Conservation (phyloP, 352 stramenopile genomes). For the Nothophytophthora sp. region DNA sequence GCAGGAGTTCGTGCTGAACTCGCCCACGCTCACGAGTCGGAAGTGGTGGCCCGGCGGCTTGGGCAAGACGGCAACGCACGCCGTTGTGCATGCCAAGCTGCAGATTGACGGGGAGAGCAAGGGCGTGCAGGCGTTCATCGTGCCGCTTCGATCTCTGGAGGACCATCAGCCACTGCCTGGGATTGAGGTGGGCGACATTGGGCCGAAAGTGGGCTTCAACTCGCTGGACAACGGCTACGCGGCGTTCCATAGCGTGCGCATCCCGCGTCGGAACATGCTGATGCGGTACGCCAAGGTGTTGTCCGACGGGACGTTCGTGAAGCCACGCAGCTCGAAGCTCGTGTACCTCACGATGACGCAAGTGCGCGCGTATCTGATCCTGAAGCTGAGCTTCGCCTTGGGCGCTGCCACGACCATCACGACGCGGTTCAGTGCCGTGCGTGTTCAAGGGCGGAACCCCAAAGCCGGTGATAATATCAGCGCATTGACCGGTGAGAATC, state of each 20-base stretch:
- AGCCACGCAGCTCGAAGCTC: conserved; percentile 67
- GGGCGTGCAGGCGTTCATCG: conserved; percentile 29
- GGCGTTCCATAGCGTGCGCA: conserved; percentile 26
- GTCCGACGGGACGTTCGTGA: conserved; percentile 54
- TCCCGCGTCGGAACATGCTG: conserved; percentile 27
- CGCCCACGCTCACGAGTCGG: conserved; percentile 91
- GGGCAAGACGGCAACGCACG: conserved; percentile 35
- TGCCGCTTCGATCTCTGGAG: conserved; percentile 25
- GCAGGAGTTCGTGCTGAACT: conserved; percentile 95
- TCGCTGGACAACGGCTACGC: conserved; percentile 30
- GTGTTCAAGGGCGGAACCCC: conserved; percentile 39
- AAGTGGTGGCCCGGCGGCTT: conserved; percentile 94
- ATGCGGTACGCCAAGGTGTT: conserved; percentile 43
- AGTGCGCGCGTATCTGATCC: conserved; percentile 35
- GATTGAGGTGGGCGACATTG: conserved; percentile 33
- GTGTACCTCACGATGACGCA: conserved; percentile 65
- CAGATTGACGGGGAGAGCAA: conserved; percentile 25
- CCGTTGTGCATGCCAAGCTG: conserved; percentile 27
- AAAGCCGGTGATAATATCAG: conserved; percentile 30
- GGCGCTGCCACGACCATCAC: conserved; percentile 39
- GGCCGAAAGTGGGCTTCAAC: conserved; percentile 31
- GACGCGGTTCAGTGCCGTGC: conserved; percentile 53
- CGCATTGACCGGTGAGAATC: conserved; percentile 53
- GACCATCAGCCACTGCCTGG: conserved; percentile 27
- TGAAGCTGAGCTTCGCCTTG: conserved; percentile 8